A percentile compares a stretch with the other conserved stretches of the same genome.
Evolutionary conservation across 2,329 filamentous ascomycete species (phyloP).

Genomic region (Penicillium sp.): DNA sequence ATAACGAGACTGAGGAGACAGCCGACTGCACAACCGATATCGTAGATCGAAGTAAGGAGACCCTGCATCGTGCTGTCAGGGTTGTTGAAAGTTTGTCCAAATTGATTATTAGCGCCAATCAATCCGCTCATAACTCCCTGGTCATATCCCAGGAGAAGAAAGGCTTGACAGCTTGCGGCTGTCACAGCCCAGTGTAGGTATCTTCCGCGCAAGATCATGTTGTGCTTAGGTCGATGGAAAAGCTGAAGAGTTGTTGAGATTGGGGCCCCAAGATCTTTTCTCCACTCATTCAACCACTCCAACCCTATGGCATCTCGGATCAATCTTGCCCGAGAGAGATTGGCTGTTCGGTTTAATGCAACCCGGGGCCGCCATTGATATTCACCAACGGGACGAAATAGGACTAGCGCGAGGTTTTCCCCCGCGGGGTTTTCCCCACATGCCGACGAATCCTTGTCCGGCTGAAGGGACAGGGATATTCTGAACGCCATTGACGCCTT

Average conservation of each 20-base stretch:
- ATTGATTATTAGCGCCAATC: slow-evolving; percentile 44
- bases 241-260: background rate
- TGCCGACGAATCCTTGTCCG: background rate
- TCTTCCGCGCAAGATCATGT: slow-evolving; percentile 17
- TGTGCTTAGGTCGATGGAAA: background rate
- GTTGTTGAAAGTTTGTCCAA: slow-evolving; percentile 38
- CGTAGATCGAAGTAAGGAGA: slow-evolving; percentile 26
- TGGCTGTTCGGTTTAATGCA: slow-evolving; percentile 8
- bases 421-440: slow-evolving; percentile 5
- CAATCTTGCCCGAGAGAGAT: slow-evolving; percentile 6
- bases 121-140: slow-evolving; percentile 48
- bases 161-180: slow-evolving; percentile 24
- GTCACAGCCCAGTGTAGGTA: slow-evolving; percentile 23
- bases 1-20: slow-evolving; percentile 35
- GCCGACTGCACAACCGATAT: slow-evolving; percentile 34
- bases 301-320: background rate
- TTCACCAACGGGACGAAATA: background rate
- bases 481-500: background rate
- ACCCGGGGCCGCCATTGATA: slow-evolving; percentile 1
- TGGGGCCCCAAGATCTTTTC: slow-evolving; percentile 5
- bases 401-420: background rate
- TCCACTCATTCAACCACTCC: background rate
- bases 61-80: slow-evolving; percentile 40
- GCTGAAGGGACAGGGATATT: background rate
- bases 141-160: slow-evolving; percentile 24